Evolutionary conservation across 164 flowering plant species (phyloP).

Genomic region (Aristolochia fimbriata): DNA sequence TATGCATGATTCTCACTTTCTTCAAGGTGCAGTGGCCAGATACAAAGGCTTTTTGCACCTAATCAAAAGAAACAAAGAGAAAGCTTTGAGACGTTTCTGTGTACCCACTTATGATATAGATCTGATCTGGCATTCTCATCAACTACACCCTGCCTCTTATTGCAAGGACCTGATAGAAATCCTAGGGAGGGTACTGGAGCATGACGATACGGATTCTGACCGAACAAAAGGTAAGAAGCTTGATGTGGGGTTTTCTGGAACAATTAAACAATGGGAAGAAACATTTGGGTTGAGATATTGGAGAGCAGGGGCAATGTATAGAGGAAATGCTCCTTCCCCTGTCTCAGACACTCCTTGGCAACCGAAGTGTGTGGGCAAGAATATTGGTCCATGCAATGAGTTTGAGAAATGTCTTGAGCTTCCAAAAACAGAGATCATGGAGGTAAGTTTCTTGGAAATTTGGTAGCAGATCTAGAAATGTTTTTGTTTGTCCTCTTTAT

Average conservation of each 20-base stretch:
- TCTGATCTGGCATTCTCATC: slow-evolving; percentile 95
- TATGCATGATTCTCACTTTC: slow-evolving; percentile 51
- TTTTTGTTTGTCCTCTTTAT: too few relatives aligned
- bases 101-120: slow-evolving; percentile 98
- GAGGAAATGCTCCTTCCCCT: slow-evolving; percentile 67
- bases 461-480: background rate
- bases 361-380: slow-evolving; percentile 18
- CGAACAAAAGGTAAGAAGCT: slow-evolving; percentile 77
- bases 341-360: slow-evolving; percentile 34
- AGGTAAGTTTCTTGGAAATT: slow-evolving; percentile 34
- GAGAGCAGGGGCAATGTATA: slow-evolving; percentile 92
- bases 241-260: slow-evolving; percentile 76
- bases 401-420: slow-evolving; percentile 27
- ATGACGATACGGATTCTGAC: slow-evolving; percentile 86
- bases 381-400: slow-evolving; percentile 15
- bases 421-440: slow-evolving; percentile 35
- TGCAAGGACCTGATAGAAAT: slow-evolving; percentile 43
- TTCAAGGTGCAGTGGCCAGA: slow-evolving; percentile 74
- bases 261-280: slow-evolving; percentile 78
- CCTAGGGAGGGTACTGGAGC: slow-evolving; percentile 66
- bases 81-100: slow-evolving; percentile 43
- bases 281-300: slow-evolving; percentile 82
- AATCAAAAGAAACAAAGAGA: slow-evolving; percentile 76
- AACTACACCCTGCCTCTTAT: slow-evolving; percentile 71
- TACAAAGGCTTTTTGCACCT: slow-evolving; percentile 85